A percentile compares a stretch with the other conserved stretches of the same genome.
Conservation (phyloP, 2,329 filamentous ascomycete genomes). For the Penicillium sp. region DNA sequence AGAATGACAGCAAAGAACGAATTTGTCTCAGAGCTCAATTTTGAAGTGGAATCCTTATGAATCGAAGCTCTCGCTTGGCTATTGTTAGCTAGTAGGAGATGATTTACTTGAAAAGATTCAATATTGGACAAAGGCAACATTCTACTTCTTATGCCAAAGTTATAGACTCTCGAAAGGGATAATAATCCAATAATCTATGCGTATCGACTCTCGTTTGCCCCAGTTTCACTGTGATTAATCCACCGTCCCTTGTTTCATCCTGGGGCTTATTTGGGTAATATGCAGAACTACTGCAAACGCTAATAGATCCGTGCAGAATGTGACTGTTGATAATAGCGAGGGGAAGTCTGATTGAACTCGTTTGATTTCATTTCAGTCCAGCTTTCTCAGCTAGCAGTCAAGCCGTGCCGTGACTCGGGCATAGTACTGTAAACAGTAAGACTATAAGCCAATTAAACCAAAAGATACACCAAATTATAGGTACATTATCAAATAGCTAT, state of each 20-base stretch:
- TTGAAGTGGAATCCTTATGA: background rate
- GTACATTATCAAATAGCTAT: slow-evolving; percentile 3
- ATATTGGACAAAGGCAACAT: background rate
- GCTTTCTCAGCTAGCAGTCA: background rate
- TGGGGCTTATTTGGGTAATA: slow-evolving; percentile 5
- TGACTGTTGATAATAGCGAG: background rate
- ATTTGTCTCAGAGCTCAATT: slow-evolving; percentile 3
- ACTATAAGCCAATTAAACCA: no score
- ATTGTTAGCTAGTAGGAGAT: background rate
- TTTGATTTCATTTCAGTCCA: slow-evolving; percentile 1
- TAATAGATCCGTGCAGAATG: background rate
- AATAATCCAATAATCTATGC: background rate
- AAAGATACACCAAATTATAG: background rate
- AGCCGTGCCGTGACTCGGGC: background rate
- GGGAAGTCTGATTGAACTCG: background rate
- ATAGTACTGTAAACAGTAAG: no score
- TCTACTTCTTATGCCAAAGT: background rate
- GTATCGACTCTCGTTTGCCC: slow-evolving; percentile 1
- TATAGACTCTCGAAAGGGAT: background rate
- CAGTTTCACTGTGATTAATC: slow-evolving; percentile 20
- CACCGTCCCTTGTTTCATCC: slow-evolving; percentile 24
- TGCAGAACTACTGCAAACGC: slow-evolving; percentile 10
- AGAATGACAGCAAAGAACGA: background rate
- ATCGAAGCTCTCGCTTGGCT: slow-evolving; percentile 7
- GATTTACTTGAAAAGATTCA: background rate